Base-by-base conservation (phyloP, 768 basidiomycete species). In the Mycena metata region DNA sequence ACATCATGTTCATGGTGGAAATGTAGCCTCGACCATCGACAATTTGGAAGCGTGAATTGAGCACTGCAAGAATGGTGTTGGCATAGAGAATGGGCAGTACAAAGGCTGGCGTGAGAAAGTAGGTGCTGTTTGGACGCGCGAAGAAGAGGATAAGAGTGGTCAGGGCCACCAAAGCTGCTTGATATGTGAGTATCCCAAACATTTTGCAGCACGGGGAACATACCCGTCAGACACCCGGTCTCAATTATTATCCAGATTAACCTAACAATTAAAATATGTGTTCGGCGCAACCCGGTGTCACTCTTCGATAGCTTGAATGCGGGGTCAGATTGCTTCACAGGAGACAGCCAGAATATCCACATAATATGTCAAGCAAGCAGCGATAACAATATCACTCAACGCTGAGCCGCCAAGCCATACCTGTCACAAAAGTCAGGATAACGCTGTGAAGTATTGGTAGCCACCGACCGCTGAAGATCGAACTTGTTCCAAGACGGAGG, bases 201-300 rank as follows among this genome's bases (percentile, higher is more conserved):
- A 9, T 5, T 23, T 47, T 47, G 24, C 17, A 13, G 9, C 24
- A 30, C 49, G 13, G 23, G 8, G 49, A 7, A 50, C 49, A 54
- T 74, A 76, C 77, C 74, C 57, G 77, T 78, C 11, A 75, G 57
- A 13, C 73, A 71, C 36, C 77, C 77, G 11, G 76, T 77, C 49
- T 78, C 78, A 24, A 79, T 72, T 16, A 71, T 75, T 19, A 78
- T 57, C 19, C 75, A 69, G 26, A 75, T 75, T 17, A 79, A 60
- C 24, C 70, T 65, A 3, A 70, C 69, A 36, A 79, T 47, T 24
- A 75, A 60, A 19, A 73, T 45, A 41, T 76, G 73, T 8, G 78
- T 78, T 13, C 64, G 64, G 54, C 65, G 69, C 60, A 75, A 77
- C 21, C 76, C 76, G 2, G 74, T 73, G 42, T 76, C 74, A 43